Evolutionary conservation across 306 rosid species (phyloP).

Genomic region (Pueraria montana): DNA sequence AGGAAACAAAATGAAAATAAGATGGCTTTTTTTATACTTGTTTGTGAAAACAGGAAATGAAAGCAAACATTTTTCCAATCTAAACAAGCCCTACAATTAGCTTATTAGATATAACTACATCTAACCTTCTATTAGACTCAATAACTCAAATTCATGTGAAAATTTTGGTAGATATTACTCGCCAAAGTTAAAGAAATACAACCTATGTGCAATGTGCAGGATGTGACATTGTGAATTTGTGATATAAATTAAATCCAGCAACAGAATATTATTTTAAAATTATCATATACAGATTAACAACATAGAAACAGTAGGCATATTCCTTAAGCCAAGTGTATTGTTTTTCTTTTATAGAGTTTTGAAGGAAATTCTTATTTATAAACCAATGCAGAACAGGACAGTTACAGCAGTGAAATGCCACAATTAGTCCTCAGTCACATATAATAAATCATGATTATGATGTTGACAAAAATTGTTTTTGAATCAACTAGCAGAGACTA

Average conservation of each 20-base stretch:
- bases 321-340: conserved; percentile 6
- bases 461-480: not conserved
- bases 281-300: not conserved
- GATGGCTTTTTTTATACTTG: no score
- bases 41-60: no score
- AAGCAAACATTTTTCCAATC: not conserved
- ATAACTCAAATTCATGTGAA: not conserved
- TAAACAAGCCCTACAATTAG: not conserved
- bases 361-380: conserved; percentile 10
- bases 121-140: not conserved
- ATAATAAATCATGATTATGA: conserved; percentile 7
- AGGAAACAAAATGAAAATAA: no score
- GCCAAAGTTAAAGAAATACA: not conserved
- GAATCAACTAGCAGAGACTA: conserved; percentile 6
- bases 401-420: not conserved
- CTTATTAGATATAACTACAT: not conserved
- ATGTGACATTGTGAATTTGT: not conserved
- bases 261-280: not conserved
- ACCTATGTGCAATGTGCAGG: not conserved
- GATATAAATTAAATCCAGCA: not conserved
- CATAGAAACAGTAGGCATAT: not conserved
- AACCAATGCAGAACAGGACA: conserved; percentile 21
- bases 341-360: not conserved
- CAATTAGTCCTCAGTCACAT: not conserved
- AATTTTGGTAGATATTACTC: not conserved